phyloP scores from a whole-genome alignment of 148 eudicot genomes.

The Vaccinium myrtillus region DNA sequence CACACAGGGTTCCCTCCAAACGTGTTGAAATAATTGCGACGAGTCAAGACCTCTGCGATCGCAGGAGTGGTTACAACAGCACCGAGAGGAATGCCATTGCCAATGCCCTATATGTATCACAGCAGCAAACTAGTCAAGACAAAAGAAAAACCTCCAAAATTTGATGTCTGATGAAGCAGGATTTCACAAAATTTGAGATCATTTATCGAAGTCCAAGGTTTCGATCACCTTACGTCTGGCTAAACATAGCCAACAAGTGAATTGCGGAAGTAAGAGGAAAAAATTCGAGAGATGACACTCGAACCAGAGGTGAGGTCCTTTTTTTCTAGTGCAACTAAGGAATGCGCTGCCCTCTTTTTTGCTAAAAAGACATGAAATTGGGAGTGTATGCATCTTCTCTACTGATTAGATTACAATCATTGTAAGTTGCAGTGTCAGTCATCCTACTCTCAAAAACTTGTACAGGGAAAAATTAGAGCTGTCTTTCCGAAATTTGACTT shows the following conservation, averaged over 20 bases:
- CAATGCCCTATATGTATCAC: constrained; percentile 67
- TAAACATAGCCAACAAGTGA: neutral
- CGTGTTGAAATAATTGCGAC: constrained; percentile 85
- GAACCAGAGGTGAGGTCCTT: neutral
- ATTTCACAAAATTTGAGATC: neutral
- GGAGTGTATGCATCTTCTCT: neutral
- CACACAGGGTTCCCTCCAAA: constrained; percentile 99
- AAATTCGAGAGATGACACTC: neutral
- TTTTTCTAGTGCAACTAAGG: neutral
- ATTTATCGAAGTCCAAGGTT: neutral
- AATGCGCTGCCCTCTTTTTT: neutral
- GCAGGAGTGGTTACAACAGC: constrained; percentile 97
- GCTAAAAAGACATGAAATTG: neutral
- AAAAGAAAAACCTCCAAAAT: neutral
- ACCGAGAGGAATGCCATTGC: constrained; percentile 95
- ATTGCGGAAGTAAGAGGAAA: neutral
- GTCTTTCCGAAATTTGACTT: neutral
- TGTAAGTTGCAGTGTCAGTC: neutral
- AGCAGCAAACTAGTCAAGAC: constrained; percentile 2
- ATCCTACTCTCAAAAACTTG: neutral
- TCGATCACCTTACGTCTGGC: neutral
- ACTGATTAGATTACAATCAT: neutral
- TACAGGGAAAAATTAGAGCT: neutral
- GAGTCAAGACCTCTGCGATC: constrained; percentile 81
- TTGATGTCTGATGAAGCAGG: neutral